phyloP scores from a whole-genome alignment of 768 basidiomycete species.

The Pisolithus marmoratus region DNA sequence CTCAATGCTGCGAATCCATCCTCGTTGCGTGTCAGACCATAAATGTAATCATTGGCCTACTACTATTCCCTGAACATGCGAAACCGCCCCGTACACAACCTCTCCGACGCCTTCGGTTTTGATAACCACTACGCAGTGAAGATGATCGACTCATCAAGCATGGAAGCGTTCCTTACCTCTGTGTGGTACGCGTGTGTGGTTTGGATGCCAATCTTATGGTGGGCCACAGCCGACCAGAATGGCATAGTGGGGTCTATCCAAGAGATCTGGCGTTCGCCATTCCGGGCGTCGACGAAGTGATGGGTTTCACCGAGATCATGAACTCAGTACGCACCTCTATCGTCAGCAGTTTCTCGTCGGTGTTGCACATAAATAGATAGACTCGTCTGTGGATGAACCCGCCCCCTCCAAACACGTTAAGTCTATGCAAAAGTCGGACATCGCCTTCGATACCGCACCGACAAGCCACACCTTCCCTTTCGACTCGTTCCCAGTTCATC shows the following conservation, averaged over 20 bases:
- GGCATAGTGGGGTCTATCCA: constrained; percentile 99
- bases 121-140: constrained; percentile 98
- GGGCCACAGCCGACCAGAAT: constrained; percentile 66
- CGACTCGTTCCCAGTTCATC: constrained; percentile 96
- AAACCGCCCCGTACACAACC: constrained; percentile 93
- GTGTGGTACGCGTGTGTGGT: too few species aligned
- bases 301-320: constrained; percentile 99
- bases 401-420: constrained; percentile 77
- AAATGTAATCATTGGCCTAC: background rate
- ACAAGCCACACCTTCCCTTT: constrained; percentile 98
- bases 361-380: background rate
- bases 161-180: constrained; percentile 44
- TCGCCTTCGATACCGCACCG: constrained; percentile 98
- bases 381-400: too few species aligned
- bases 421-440: constrained; percentile 99
- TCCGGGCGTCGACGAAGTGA: constrained; percentile 98
- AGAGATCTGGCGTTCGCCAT: constrained; percentile 98
- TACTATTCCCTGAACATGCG: background rate
- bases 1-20: constrained; percentile 87
- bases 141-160: constrained; percentile 99
- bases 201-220: too few species aligned
- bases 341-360: background rate
- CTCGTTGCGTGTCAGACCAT: constrained; percentile 68
- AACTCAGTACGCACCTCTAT: constrained; percentile 53
- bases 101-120: constrained; percentile 97